phyloP scores from a whole-genome alignment of 1,284 basidiomycete genomes.

The Cronartium quercuum region DNA sequence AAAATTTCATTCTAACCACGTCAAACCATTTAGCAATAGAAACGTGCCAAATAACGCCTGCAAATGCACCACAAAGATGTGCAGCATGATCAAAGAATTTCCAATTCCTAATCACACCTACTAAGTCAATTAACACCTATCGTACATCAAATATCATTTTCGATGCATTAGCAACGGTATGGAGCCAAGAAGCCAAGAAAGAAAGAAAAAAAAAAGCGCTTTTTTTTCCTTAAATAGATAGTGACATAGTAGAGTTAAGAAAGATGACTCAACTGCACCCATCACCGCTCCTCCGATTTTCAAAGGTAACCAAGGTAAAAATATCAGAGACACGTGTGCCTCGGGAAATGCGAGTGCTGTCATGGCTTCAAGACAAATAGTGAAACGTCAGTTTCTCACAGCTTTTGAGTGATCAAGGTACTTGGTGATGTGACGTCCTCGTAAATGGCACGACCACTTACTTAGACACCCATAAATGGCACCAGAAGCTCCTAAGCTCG shows the following conservation, averaged over 20 bases:
- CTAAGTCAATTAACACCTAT: constrained; percentile 41
- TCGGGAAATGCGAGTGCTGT: constrained; percentile 43
- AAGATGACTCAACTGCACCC: constrained; percentile 27
- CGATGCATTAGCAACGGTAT: too few species aligned
- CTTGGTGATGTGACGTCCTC: not conserved
- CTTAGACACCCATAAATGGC: constrained; percentile 43
- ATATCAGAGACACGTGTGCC: constrained; percentile 43
- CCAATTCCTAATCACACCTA: constrained; percentile 44
- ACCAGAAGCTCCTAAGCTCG: constrained; percentile 39
- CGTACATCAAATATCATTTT: not conserved
- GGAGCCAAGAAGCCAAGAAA: constrained; percentile 4
- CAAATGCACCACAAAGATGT: constrained; percentile 42
- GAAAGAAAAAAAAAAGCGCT: not conserved
- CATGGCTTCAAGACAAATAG: constrained; percentile 26
- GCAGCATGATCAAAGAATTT: constrained; percentile 44
- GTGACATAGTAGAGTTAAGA: not conserved
- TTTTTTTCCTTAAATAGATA: not conserved
- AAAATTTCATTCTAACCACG: constrained; percentile 9
- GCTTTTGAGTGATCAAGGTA: too few species aligned
- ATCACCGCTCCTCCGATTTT: constrained; percentile 41
- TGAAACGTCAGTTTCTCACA: not conserved
- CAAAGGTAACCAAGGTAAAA: constrained; percentile 44
- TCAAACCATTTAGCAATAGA: constrained; percentile 39
- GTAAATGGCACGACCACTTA: not conserved
- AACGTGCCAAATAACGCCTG: constrained; percentile 33